Evolutionary conservation across 345 rosid genomes (phyloP), one percentile per base, ranked within the genome.

Genomic region (Populus euphratica): DNA sequence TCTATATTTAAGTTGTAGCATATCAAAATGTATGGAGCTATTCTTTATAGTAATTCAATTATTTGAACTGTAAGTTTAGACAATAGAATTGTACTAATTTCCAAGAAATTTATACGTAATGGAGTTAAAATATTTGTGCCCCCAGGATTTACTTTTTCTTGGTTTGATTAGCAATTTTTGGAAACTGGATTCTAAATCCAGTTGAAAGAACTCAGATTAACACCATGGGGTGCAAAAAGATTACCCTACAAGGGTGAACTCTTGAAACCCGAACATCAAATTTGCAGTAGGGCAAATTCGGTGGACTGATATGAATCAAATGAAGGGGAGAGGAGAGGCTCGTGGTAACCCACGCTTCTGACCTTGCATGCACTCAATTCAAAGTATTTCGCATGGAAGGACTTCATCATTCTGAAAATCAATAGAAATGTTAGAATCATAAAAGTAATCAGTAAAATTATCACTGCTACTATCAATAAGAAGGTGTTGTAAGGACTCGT

Each of bases 21-120:
- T 59, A 62, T 82, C 71, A n/a, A 6, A 29, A n/a, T 59, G 74
- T 39, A 43, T 54, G 59, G 63, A 27, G 21, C 64, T 64, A 79
- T 79, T 79, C 86, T 83, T 77, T 77, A 36, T 25, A 71, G 70
- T 52, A 25, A 17, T 61, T 69, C 50, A 81, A 52, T 77, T 74
- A 71, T 75, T 77, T 78, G 69, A 67, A 21, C 43, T 56, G 33
- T 3, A 23, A 4, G 64, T 59, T 10, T 10, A 9, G 64, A n/a
- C 64, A 5, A 23, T 9, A 59, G 64, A 59, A 23, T 23, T 59
- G 14, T 23, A 59, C 64, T 54, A 11, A 54, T 54, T 21, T 52
- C 23, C 11, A 2, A n/a, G 64, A 59, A 12, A 23, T 59, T 59
- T 59, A 59, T 10, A 10, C 14, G 11, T 56, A n/a, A 56, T 23